Conservation (phyloP, 164 flowering plant species). For the Vitis riparia region DNA sequence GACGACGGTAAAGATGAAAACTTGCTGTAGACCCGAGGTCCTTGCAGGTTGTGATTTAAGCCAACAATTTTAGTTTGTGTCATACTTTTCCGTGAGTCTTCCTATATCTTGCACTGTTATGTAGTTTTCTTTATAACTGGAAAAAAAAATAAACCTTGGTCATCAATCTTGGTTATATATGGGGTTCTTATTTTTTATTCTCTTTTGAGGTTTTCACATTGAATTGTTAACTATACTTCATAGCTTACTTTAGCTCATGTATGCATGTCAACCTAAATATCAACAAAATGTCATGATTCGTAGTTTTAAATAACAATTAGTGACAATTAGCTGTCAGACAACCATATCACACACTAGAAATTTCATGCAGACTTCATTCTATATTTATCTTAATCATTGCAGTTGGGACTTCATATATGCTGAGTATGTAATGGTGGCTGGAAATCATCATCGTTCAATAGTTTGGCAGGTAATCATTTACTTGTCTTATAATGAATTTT, state of each 20-base stretch:
- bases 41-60: no score
- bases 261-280: background rate
- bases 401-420: slow-evolving; percentile 99
- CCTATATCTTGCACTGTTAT: no score
- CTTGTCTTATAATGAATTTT: background rate
- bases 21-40: no score
- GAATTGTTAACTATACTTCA: background rate
- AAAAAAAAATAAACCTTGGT: no score
- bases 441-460: slow-evolving; percentile 76
- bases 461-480: slow-evolving; percentile 76
- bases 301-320: background rate
- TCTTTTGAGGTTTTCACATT: background rate
- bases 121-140: no score
- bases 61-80: no score
- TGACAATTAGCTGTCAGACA: background rate
- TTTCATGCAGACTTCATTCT: background rate
- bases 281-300: background rate
- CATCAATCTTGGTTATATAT: background rate
- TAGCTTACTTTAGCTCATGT: background rate
- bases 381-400: slow-evolving; percentile 12
- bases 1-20: no score
- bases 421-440: slow-evolving; percentile 97
- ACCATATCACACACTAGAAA: background rate
- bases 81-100: no score
- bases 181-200: background rate